A percentile compares a stretch with the other conserved stretches of the same genome.
Evolutionary conservation across 2,329 filamentous ascomycete species (phyloP).

Genomic region (Aspergillus sojae): DNA sequence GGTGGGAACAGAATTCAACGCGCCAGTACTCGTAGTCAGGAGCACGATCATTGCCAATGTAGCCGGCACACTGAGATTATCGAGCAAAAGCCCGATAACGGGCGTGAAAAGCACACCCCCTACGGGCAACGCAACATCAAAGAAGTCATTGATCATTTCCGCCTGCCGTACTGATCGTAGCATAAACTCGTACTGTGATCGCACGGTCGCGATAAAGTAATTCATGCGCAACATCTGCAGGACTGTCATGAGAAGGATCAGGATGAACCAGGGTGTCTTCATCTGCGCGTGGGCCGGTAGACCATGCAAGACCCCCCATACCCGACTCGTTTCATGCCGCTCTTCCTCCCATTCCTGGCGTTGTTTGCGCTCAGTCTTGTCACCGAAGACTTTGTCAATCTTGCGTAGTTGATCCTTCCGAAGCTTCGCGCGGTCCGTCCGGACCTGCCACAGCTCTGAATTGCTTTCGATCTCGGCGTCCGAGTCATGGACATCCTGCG

Average conservation of each 20-base stretch:
- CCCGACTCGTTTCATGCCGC: constrained; percentile 70
- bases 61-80: constrained; percentile 72
- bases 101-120: constrained; percentile 81
- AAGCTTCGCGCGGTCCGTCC: constrained; percentile 60
- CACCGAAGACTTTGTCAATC: constrained; percentile 71
- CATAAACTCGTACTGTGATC: constrained; percentile 78
- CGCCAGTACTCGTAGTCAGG: constrained; percentile 72
- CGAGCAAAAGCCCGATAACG: constrained; percentile 79
- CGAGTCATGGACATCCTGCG: constrained; percentile 49
- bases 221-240: constrained; percentile 78
- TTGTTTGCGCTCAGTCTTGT: constrained; percentile 60
- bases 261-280: constrained; percentile 78
- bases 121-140: constrained; percentile 78
- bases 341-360: constrained; percentile 65
- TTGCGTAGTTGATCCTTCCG: constrained; percentile 66
- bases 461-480: constrained; percentile 55
- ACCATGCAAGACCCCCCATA: constrained; percentile 83
- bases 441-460: constrained; percentile 49
- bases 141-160: constrained; percentile 75
- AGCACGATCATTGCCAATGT: constrained; percentile 71
- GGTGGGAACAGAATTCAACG: constrained; percentile 73
- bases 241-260: constrained; percentile 80
- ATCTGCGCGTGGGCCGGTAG: constrained; percentile 72
- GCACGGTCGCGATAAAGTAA: constrained; percentile 87
- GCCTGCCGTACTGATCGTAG: constrained; percentile 65